Conservation (phyloP, 495 filamentous ascomycete genomes). For the Talaromyces ruber region DNA sequence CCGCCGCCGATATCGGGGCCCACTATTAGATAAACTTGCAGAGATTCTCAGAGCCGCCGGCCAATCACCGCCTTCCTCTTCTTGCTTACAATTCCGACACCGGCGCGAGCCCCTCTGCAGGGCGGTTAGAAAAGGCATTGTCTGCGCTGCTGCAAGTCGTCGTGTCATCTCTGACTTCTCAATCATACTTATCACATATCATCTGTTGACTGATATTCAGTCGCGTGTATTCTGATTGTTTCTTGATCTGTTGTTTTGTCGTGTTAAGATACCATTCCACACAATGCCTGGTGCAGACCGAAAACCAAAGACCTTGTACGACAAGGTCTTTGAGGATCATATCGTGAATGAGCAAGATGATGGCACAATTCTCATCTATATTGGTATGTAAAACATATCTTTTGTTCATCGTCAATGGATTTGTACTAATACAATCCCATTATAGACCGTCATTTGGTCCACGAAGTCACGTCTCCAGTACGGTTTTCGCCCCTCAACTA, state of each 20-base stretch:
- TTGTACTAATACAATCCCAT: not conserved
- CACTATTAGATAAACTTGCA: not conserved
- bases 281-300: conserved; percentile 75
- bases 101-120: conserved; percentile 3
- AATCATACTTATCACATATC: not conserved
- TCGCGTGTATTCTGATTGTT: not conserved
- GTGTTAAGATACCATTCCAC: not conserved
- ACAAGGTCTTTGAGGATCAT: conserved; percentile 92
- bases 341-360: conserved; percentile 90
- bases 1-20: conserved; percentile 1
- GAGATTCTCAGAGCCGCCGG: not conserved
- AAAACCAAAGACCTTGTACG: conserved; percentile 84
- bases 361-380: conserved; percentile 88
- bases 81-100: conserved; percentile 3
- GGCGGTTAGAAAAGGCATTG: conserved; percentile 5
- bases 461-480: conserved; percentile 89
- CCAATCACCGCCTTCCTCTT: not conserved
- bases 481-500: not conserved
- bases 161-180: not conserved
- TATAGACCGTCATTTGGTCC: conserved; percentile 84
- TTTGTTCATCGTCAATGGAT: not conserved
- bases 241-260: not conserved
- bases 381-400: conserved; percentile 46
- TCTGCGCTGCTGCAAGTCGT: not conserved
- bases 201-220: not conserved